A percentile compares a stretch with the other conserved stretches of the same genome.
These are phyloP conservation scores for Protoeuglena noctilucae DNA, from an alignment of 139 green algal genomes.

Conservation along the genomic window DNA sequence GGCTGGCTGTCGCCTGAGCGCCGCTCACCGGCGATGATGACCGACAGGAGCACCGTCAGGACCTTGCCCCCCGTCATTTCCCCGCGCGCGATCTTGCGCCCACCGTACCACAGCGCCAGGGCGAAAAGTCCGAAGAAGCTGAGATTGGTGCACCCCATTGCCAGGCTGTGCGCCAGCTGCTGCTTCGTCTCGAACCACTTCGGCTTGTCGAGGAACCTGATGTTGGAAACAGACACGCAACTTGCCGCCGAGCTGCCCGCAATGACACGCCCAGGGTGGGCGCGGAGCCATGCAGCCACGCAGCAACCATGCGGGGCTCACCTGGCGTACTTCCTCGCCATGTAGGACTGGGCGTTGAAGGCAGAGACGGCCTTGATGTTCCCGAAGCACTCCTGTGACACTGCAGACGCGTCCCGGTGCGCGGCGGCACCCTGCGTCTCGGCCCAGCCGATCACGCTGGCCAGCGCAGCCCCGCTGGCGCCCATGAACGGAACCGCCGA, in stretches of 20 bases:
- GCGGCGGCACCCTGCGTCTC: constrained; percentile 7
- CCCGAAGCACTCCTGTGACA: constrained; percentile 9
- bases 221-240: no score
- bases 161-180: not conserved
- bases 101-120: not conserved
- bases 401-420: constrained; percentile 15
- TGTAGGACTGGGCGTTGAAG: constrained; percentile 13
- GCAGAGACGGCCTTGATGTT: constrained; percentile 22
- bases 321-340: constrained; percentile 12
- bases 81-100: not conserved
- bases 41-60: not conserved
- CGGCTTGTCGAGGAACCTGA: no score
- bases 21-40: not conserved
- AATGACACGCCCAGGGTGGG: no score
- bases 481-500: constrained; percentile 36
- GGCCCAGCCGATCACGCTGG: constrained; percentile 7
- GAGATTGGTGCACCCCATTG: constrained; percentile 26
- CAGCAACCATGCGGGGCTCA: no score
- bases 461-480: constrained; percentile 11
- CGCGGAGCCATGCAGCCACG: no score
- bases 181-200: no score
- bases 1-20: no score
- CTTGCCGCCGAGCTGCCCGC: no score
- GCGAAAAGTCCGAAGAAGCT: not conserved
- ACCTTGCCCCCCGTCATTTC: not conserved